Evolutionary conservation across 2,329 filamentous ascomycete species (phyloP).

Genomic region (Scedosporium aurantiacum): DNA sequence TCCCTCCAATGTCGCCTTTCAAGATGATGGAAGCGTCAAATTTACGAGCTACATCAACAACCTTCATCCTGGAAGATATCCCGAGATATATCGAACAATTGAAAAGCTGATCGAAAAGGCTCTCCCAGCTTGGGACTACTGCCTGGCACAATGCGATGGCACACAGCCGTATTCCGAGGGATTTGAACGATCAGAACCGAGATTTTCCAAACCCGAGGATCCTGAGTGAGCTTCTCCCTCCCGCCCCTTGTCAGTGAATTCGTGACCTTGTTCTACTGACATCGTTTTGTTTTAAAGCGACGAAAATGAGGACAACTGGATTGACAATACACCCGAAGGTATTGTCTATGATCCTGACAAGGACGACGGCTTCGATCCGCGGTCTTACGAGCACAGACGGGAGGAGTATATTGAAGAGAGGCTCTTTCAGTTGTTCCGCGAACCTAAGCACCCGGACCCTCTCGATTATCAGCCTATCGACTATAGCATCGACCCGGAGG

Average conservation of each 20-base stretch:
- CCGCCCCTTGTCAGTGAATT: not conserved
- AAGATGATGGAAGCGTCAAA: conserved; percentile 18
- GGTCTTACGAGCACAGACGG: conserved; percentile 7
- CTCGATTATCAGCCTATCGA: conserved; percentile 9
- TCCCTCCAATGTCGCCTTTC: conserved; percentile 25
- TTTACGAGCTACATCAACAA: conserved; percentile 37
- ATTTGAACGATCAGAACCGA: not conserved
- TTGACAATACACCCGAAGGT: conserved; percentile 11
- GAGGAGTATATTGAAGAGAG: conserved; percentile 12
- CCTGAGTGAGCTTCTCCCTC: not conserved
- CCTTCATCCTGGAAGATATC: conserved; percentile 24
- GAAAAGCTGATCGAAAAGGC: conserved; percentile 23
- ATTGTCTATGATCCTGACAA: conserved; percentile 16
- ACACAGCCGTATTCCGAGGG: conserved; percentile 15
- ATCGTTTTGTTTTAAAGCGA: conserved; percentile 6
- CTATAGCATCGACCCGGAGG: conserved; percentile 8
- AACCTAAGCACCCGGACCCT: conserved; percentile 13
- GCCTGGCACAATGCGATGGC: conserved; percentile 28
- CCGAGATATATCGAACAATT: conserved; percentile 21
- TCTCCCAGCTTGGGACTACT: conserved; percentile 35
- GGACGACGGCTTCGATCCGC: conserved; percentile 1
- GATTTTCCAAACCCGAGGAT: not conserved
- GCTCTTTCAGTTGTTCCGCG: conserved; percentile 7
- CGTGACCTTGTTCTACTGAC: not conserved
- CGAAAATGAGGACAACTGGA: conserved; percentile 11